Evolutionary conservation across 1,139 yeast genomes (phyloP).

Genomic region (Yamadazyma sp.): DNA sequence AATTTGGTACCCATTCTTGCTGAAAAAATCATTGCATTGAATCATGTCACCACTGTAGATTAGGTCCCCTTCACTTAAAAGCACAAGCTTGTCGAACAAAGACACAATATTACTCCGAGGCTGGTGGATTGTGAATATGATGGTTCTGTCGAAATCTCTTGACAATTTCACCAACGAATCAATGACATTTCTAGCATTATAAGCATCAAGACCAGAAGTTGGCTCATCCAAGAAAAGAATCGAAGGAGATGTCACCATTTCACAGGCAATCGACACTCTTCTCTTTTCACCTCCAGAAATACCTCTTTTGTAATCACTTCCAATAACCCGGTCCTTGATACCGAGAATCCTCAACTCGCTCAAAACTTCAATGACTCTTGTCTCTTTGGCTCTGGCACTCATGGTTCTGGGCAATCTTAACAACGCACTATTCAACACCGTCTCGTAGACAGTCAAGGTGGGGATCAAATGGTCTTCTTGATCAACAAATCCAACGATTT

Average conservation of each 20-base stretch:
- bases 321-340: slow-evolving; percentile 83
- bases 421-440: slow-evolving; percentile 88
- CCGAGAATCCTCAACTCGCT: slow-evolving; percentile 79
- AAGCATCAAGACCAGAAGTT: slow-evolving; percentile 92
- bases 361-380: slow-evolving; percentile 82
- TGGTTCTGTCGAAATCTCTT: slow-evolving; percentile 77
- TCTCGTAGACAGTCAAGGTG: slow-evolving; percentile 92
- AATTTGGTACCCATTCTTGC: slow-evolving; percentile 73
- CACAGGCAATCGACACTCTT: slow-evolving; percentile 88
- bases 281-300: slow-evolving; percentile 94
- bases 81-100: slow-evolving; percentile 75
- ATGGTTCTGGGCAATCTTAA: slow-evolving; percentile 79
- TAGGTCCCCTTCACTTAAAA: slow-evolving; percentile 81
- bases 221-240: slow-evolving; percentile 84
- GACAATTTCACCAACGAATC: slow-evolving; percentile 83
- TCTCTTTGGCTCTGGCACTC: slow-evolving; percentile 69
- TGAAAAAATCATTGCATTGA: slow-evolving; percentile 70
- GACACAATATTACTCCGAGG: slow-evolving; percentile 97
- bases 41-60: slow-evolving; percentile 85
- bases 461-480: slow-evolving; percentile 92
- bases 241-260: slow-evolving; percentile 81
- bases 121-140: slow-evolving; percentile 91
- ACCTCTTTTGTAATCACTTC: slow-evolving; percentile 87
- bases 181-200: slow-evolving; percentile 87
- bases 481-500: slow-evolving; percentile 92